Conservation (phyloP, 768 basidiomycete species). For the Agrocybe praecox region DNA sequence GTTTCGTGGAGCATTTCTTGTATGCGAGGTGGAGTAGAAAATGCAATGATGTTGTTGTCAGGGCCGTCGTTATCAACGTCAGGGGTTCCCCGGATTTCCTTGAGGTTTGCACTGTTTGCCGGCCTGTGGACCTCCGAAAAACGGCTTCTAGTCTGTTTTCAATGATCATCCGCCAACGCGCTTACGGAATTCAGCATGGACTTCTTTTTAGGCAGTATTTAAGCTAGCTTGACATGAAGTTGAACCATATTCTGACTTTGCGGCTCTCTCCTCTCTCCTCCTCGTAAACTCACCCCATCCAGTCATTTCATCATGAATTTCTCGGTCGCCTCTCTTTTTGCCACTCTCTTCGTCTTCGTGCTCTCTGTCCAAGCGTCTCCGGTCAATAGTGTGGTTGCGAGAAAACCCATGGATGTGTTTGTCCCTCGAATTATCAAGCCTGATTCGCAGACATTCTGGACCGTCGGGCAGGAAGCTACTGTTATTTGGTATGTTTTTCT, state of each 20-base stretch:
- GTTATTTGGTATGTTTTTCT: constrained; percentile 30
- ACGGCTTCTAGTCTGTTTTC: constrained; percentile 17
- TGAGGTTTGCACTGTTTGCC: background rate
- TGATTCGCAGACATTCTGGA: constrained; percentile 28
- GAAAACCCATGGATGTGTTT: constrained; percentile 30
- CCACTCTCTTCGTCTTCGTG: constrained; percentile 25
- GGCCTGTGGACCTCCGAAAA: constrained; percentile 4
- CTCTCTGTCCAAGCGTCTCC: constrained; percentile 26
- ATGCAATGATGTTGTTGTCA: background rate
- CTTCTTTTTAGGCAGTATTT: constrained; percentile 20
- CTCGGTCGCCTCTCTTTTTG: constrained; percentile 23
- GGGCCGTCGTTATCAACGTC: background rate
- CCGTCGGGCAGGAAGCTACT: constrained; percentile 22
- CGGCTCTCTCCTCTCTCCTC: constrained; percentile 4
- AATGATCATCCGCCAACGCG: constrained; percentile 16
- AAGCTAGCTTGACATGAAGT: constrained; percentile 11
- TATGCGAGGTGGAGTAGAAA: background rate
- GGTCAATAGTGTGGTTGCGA: constrained; percentile 18
- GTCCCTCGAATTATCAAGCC: constrained; percentile 31
- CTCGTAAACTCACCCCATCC: constrained; percentile 6
- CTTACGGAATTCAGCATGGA: constrained; percentile 12
- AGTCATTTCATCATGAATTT: constrained; percentile 21
- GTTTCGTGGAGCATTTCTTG: background rate
- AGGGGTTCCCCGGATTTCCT: background rate
- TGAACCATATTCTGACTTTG: constrained; percentile 7